A percentile compares a stretch with the other conserved stretches of the same genome.
These are phyloP conservation scores for Candida taoyuanica DNA, from an alignment of 805 yeast species.

Conservation along the genomic window DNA sequence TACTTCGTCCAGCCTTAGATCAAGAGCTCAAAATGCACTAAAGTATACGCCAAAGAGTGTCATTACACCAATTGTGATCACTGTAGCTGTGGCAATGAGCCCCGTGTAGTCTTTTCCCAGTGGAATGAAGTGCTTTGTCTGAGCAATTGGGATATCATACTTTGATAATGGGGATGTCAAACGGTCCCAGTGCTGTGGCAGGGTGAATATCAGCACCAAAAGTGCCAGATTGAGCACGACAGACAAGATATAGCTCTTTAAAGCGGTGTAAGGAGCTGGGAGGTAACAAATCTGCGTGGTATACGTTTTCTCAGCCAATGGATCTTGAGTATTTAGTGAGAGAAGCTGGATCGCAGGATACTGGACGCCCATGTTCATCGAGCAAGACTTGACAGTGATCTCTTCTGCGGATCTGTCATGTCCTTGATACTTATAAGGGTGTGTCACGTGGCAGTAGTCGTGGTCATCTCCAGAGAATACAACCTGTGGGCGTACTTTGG, in stretches of 20 bases:
- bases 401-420: slow-evolving; percentile 48
- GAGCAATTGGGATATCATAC: slow-evolving; percentile 22
- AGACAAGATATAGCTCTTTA: slow-evolving; percentile 32
- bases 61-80: slow-evolving; percentile 14
- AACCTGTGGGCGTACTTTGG: slow-evolving; percentile 56
- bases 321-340: slow-evolving; percentile 43
- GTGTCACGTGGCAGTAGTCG: slow-evolving; percentile 82
- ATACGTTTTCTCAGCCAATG: slow-evolving; percentile 24
- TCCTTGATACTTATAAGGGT: slow-evolving; percentile 31
- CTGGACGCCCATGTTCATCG: slow-evolving; percentile 89
- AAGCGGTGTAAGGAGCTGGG: slow-evolving; percentile 48
- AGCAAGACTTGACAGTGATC: slow-evolving; percentile 80
- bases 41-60: slow-evolving; percentile 18
- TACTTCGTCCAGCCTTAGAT: slow-evolving; percentile 41
- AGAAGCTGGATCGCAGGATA: slow-evolving; percentile 85
- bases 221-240: slow-evolving; percentile 19
- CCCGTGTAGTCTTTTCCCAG: slow-evolving; percentile 14
- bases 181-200: slow-evolving; percentile 28
- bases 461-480: slow-evolving; percentile 95
- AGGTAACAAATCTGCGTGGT: slow-evolving; percentile 50
- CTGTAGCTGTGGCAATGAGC: slow-evolving; percentile 9
- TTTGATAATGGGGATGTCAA: slow-evolving; percentile 20
- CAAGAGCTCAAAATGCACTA: slow-evolving; percentile 15
- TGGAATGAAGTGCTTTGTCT: slow-evolving; percentile 3
- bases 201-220: slow-evolving; percentile 24